Base-by-base conservation (phyloP, 1,284 basidiomycete genomes). In the Pterulicium gracile region DNA sequence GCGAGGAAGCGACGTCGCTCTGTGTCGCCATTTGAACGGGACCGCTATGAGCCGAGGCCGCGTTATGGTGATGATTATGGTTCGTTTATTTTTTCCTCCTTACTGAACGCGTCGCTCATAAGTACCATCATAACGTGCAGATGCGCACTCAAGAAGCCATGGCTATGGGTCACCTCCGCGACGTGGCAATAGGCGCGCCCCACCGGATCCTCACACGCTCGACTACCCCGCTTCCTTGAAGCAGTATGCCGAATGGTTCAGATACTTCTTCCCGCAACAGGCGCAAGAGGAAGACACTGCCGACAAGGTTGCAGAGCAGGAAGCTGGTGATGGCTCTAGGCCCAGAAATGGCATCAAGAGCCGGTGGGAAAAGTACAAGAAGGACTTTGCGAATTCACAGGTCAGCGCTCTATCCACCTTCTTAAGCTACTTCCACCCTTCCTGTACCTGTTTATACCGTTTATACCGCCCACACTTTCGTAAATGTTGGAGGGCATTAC, bases 201-300 rank as follows among this genome's bases (percentile, higher is more conserved):
- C 85, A 17, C 74, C 75, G 3, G 88, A 93, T 56, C 90, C 90
- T 14, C 84, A 88, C 51, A 80, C 79, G 1, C 76, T 90, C 50
- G 88, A 92, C 52, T 84, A 86, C 54, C 80, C 87, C 27, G 81
- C 88, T 3, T 75, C 81, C 1, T 66, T 92, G 61, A 88, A 88
- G 60, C 83, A 88, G 56, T 94, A 86, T 56, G 86, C 87, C 1
- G 90, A 93, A 54, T 94, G 90, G 90, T 93, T 92, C 64, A 75
- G 88, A 24, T 83, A 73, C 54, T 80, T 69, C 50, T 85, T 82
- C 56, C 86, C 90, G 4, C 78, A 85, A 50, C 75, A 82, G 58
- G 81, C 87, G 43, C 66, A 69, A 14, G 85, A 88, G 51, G 87
- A 89, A 62, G 87, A 89, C 57, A 77, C 70, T 48, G 78, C 79